phyloP scores from a whole-genome alignment of 371 early-diverging fungal genomes.

The Zychaea mexicana region DNA sequence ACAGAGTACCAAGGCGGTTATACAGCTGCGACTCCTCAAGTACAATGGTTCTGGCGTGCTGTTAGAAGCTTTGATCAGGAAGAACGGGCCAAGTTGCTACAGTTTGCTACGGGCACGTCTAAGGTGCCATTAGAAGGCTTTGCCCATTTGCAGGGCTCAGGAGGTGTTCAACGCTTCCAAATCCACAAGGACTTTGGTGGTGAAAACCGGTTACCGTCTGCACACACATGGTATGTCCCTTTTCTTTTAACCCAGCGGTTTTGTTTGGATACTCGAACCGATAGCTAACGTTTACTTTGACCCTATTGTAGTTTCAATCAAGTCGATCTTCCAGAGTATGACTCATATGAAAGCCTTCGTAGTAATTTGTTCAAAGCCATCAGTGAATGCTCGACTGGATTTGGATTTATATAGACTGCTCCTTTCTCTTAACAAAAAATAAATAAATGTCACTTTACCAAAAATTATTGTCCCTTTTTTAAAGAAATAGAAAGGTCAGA shows the following conservation, averaged over 20 bases:
- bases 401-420: slow-evolving; percentile 79
- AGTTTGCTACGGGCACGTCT: slow-evolving; percentile 98
- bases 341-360: slow-evolving; percentile 91
- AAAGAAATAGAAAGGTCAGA: no score
- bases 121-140: slow-evolving; percentile 99
- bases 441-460: no score
- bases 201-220: slow-evolving; percentile 88
- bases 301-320: slow-evolving; percentile 93
- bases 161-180: slow-evolving; percentile 97
- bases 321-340: slow-evolving; percentile 96
- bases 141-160: slow-evolving; percentile 89
- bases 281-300: no score
- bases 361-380: slow-evolving; percentile 88
- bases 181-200: slow-evolving; percentile 97
- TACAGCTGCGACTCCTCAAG: slow-evolving; percentile 80
- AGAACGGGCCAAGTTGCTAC: slow-evolving; percentile 96
- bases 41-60: slow-evolving; percentile 99
- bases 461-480: neutral
- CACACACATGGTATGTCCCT: slow-evolving; percentile 93
- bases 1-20: slow-evolving; percentile 96
- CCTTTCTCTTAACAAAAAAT: neutral
- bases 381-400: slow-evolving; percentile 95
- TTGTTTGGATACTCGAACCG: slow-evolving; percentile 4
- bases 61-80: slow-evolving; percentile 98
- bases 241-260: no score